A percentile compares a stretch with the other conserved stretches of the same genome.
phyloP scores from a whole-genome alignment of 805 yeast species.

The Pichia insulana region DNA sequence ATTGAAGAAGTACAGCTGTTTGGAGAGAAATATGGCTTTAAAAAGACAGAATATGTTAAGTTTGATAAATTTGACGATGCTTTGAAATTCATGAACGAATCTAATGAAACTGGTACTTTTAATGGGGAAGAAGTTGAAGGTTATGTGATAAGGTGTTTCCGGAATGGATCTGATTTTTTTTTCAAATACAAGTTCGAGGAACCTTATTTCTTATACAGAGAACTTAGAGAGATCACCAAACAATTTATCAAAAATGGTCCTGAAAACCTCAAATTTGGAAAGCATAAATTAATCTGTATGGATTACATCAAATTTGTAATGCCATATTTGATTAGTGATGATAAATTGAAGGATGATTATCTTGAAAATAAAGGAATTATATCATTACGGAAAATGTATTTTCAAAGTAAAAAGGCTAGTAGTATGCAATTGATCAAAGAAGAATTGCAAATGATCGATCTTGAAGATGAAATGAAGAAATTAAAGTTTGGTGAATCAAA shows the following conservation, averaged over 20 bases:
- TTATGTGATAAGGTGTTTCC: constrained; percentile 71
- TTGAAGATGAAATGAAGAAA: constrained; percentile 22
- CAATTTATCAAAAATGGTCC: constrained; percentile 34
- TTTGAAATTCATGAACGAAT: constrained; percentile 42
- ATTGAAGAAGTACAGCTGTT: constrained; percentile 52
- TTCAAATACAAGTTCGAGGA: constrained; percentile 94
- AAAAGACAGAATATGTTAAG: constrained; percentile 39
- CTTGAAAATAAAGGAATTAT: constrained; percentile 63
- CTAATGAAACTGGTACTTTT: constrained; percentile 61
- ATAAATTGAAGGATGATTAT: constrained; percentile 38
- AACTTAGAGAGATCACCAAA: constrained; percentile 81
- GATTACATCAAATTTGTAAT: constrained; percentile 63
- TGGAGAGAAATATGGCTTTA: constrained; percentile 65
- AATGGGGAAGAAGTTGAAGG: constrained; percentile 79
- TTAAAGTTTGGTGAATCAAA: constrained; percentile 26
- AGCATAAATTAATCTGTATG: constrained; percentile 53
- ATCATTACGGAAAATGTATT: constrained; percentile 56
- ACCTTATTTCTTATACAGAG: constrained; percentile 86
- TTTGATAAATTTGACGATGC: constrained; percentile 34
- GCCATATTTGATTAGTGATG: constrained; percentile 43
- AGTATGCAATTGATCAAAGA: constrained; percentile 51
- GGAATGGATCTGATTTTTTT: constrained; percentile 44
- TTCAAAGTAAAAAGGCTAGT: constrained; percentile 41
- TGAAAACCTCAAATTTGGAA: constrained; percentile 30
- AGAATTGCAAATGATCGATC: constrained; percentile 28